Percentiles rank a stretch among this genome's conserved stretches.
Evolutionary conservation across 495 filamentous ascomycete genomes (phyloP).

Genomic region (Penicillium parvum): DNA sequence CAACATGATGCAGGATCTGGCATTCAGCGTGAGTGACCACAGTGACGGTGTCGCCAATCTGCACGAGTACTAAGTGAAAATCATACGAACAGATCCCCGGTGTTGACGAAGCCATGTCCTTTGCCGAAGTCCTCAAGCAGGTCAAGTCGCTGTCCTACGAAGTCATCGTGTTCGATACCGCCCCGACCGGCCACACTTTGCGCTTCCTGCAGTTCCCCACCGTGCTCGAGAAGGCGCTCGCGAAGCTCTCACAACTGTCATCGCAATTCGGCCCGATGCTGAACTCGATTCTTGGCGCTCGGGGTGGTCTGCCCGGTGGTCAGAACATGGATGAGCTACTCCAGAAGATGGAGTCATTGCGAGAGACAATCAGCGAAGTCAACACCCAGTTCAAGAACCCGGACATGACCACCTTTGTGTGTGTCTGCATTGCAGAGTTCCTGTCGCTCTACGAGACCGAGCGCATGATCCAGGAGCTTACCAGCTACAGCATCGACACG

Average conservation of each 20-base stretch:
- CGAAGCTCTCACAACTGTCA: constrained; percentile 91
- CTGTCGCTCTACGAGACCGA: constrained; percentile 97
- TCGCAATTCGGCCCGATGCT: constrained; percentile 94
- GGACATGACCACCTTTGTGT: constrained; percentile 94
- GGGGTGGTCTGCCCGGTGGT: constrained; percentile 83
- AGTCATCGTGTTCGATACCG: constrained; percentile 98
- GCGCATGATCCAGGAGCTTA: constrained; percentile 98
- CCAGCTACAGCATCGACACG: constrained; percentile 90
- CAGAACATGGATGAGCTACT: constrained; percentile 88
- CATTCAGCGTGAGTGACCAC: constrained; percentile 56
- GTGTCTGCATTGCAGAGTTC: constrained; percentile 98
- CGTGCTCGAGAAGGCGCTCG: constrained; percentile 95
- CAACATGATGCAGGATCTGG: constrained; percentile 71
- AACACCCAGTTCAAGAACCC: constrained; percentile 98
- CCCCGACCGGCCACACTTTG: constrained; percentile 97
- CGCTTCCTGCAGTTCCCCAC: constrained; percentile 99
- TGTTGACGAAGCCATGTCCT: constrained; percentile 99
- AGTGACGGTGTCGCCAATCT: constrained; percentile 16
- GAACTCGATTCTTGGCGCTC: constrained; percentile 80
- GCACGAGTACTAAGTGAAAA: too few species aligned
- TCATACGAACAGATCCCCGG: constrained; percentile 73
- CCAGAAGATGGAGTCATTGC: constrained; percentile 86
- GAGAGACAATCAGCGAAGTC: constrained; percentile 90
- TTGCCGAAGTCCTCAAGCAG: constrained; percentile 97
- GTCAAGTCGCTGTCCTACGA: constrained; percentile 99